A percentile compares a stretch with the other conserved stretches of the same genome.
These are phyloP conservation scores for Venturia nashicola DNA, from an alignment of 2,329 filamentous ascomycete species.

Conservation along the genomic window DNA sequence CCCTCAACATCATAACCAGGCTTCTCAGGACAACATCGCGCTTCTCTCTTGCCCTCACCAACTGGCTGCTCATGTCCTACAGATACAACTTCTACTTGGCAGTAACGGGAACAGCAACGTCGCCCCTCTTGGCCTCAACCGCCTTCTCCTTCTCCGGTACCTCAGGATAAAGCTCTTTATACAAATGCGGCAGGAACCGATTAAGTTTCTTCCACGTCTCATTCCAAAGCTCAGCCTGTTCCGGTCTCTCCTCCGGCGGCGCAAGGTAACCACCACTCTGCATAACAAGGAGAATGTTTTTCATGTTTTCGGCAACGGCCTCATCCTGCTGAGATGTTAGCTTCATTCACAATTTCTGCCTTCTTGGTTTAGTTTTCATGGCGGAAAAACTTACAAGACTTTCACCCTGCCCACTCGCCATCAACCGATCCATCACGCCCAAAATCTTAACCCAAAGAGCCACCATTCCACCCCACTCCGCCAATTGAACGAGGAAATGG, in stretches of 20 bases:
- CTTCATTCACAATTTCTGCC: background rate
- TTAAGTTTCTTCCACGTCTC: slow-evolving; percentile 50
- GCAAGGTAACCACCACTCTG: slow-evolving; percentile 75
- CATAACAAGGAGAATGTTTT: slow-evolving; percentile 95
- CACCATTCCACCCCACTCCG: slow-evolving; percentile 77
- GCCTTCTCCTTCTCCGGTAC: slow-evolving; percentile 12
- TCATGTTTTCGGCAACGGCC: slow-evolving; percentile 86
- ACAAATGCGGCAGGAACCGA: slow-evolving; percentile 46
- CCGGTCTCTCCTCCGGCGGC: slow-evolving; percentile 43
- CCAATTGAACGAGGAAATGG: slow-evolving; percentile 77
- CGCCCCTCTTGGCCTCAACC: background rate
- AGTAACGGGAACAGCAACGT: background rate
- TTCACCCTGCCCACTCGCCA: slow-evolving; percentile 90
- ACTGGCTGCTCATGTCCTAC: background rate
- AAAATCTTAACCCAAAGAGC: slow-evolving; percentile 88
- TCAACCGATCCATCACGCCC: slow-evolving; percentile 87
- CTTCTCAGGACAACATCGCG: too few relatives aligned
- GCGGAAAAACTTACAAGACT: slow-evolving; percentile 53
- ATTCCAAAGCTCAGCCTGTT: slow-evolving; percentile 43
- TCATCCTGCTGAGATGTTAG: slow-evolving; percentile 53
- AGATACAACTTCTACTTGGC: background rate
- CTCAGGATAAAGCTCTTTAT: slow-evolving; percentile 46
- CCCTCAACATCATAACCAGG: too few relatives aligned
- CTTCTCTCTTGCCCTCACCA: too few relatives aligned
- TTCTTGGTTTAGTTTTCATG: background rate